Conservation (phyloP, 2,329 filamentous ascomycete genomes). For the Pseudogymnoascus sp. region DNA sequence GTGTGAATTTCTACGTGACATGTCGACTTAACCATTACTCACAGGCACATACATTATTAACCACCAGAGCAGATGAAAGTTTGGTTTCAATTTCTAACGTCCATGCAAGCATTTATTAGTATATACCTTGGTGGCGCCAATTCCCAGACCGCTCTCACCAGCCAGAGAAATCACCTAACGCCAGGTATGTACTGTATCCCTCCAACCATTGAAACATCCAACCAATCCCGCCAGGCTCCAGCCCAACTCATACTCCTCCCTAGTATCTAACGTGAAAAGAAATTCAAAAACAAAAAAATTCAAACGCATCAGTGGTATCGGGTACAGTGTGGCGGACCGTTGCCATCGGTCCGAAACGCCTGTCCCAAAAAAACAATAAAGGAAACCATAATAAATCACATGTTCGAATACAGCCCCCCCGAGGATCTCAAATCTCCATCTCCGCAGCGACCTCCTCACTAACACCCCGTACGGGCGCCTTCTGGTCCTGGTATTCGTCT, state of each 20-base stretch:
- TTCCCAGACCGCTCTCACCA: constrained; percentile 4
- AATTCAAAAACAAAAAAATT: not conserved
- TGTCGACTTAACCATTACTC: not conserved
- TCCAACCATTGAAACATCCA: constrained; percentile 1
- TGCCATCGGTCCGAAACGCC: constrained; percentile 10
- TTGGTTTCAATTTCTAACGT: constrained; percentile 1
- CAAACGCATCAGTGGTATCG: constrained; percentile 7
- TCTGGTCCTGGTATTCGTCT: constrained; percentile 22
- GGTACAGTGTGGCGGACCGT: constrained; percentile 8
- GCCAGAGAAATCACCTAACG: constrained; percentile 6
- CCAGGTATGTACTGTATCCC: constrained; percentile 7
- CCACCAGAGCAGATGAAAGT: not conserved
- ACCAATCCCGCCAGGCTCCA: constrained; percentile 1
- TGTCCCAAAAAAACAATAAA: constrained; percentile 1
- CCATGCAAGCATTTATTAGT: constrained; percentile 3
- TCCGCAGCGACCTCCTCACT: constrained; percentile 55
- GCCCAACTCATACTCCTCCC: not conserved
- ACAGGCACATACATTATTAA: not conserved
- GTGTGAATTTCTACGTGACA: constrained; percentile 10
- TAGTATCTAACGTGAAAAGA: constrained; percentile 4
- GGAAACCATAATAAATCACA: constrained; percentile 4
- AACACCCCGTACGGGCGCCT: constrained; percentile 38
- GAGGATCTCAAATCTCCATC: constrained; percentile 44
- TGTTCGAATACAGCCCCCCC: not conserved
- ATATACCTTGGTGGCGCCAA: constrained; percentile 7